Percentiles rank a stretch among this genome's conserved stretches.
Conservation (phyloP, 2,329 filamentous ascomycete species). For the Xylaria sp. region DNA sequence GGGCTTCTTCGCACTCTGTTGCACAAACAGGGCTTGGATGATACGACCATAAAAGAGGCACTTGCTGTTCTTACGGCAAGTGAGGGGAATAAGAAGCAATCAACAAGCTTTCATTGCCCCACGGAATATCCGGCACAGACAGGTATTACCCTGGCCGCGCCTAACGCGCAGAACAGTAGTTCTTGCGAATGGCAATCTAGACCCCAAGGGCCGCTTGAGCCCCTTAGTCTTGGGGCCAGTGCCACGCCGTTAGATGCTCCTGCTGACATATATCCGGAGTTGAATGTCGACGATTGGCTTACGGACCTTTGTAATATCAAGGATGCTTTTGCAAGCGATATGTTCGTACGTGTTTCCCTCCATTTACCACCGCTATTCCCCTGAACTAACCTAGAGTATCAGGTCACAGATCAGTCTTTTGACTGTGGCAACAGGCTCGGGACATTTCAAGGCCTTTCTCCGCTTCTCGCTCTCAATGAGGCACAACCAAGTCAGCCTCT, state of each 20-base stretch:
- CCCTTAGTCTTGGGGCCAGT: not conserved
- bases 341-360: not conserved
- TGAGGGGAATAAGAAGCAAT: not conserved
- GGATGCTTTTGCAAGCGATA: slow-evolving; percentile 11
- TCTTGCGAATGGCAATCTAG: not conserved
- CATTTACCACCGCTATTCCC: not conserved
- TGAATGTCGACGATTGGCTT: slow-evolving; percentile 18
- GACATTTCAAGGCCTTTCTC: not conserved
- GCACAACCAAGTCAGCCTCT: not conserved
- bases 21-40: slow-evolving; percentile 19
- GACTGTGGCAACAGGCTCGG: not conserved
- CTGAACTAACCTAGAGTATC: not conserved
- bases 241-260: not conserved
- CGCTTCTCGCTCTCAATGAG: not conserved
- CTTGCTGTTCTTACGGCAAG: not conserved
- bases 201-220: not conserved
- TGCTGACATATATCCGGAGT: not conserved
- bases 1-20: slow-evolving; percentile 21
- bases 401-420: not conserved
- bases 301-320: slow-evolving; percentile 21
- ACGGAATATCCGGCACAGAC: not conserved
- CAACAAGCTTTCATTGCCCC: not conserved
- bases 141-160: not conserved
- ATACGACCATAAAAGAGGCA: slow-evolving; percentile 16
- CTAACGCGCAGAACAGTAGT: not conserved